These are phyloP conservation scores for Auxenochlorella pyrenoidosa DNA, from an alignment of 139 green algal species.

Conservation along the genomic window DNA sequence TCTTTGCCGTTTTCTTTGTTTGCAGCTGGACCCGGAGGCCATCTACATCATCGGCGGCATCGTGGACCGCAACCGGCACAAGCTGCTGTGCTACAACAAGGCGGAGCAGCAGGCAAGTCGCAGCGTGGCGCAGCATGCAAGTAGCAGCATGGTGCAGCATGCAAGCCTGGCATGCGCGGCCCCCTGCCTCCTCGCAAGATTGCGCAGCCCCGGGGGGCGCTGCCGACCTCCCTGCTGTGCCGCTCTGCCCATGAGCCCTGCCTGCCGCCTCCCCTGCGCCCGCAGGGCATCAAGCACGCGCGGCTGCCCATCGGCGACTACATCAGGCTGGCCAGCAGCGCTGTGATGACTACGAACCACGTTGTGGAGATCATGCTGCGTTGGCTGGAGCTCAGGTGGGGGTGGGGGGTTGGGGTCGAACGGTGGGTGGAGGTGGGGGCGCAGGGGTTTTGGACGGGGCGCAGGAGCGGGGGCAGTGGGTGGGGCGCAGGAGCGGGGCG, in stretches of 20 bases:
- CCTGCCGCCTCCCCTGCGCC: background rate
- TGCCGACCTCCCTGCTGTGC: too few species aligned
- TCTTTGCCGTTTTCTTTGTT: too few species aligned
- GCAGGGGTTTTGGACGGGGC: background rate
- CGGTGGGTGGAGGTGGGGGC: too few species aligned
- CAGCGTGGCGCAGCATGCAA: background rate
- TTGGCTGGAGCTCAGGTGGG: slow-evolving; percentile 48
- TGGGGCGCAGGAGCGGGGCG: too few species aligned
- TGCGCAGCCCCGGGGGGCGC: background rate
- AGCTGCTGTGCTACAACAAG: slow-evolving; percentile 64
- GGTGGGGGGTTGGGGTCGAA: background rate
- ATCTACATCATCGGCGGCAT: slow-evolving; percentile 91
- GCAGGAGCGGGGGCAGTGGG: too few species aligned
- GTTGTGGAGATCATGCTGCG: slow-evolving; percentile 70
- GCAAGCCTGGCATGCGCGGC: too few species aligned
- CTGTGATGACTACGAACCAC: slow-evolving; percentile 90
- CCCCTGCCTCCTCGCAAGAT: too few species aligned
- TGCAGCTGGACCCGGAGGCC: slow-evolving; percentile 69
- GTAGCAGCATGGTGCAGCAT: too few species aligned
- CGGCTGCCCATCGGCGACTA: slow-evolving; percentile 79
- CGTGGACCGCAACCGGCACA: slow-evolving; percentile 88
- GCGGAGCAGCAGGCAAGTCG: slow-evolving; percentile 53
- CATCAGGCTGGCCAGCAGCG: slow-evolving; percentile 60
- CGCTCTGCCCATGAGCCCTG: background rate
- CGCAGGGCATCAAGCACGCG: slow-evolving; percentile 77